Conservation (phyloP, 441 rosid species). For the Raphanus hybrid region DNA sequence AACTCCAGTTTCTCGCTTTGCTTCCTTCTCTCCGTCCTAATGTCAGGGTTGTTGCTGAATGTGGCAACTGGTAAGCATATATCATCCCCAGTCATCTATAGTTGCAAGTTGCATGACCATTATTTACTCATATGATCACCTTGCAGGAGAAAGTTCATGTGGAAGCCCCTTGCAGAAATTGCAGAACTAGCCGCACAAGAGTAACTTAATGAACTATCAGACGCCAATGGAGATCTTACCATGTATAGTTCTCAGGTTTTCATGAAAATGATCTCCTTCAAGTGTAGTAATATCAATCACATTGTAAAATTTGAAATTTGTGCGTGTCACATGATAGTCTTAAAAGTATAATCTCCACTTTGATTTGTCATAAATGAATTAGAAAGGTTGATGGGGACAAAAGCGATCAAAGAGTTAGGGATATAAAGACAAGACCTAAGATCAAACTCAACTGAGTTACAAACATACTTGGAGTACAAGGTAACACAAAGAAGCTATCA, state of each 20-base stretch:
- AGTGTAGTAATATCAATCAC: constrained; percentile 14
- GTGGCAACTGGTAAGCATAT: constrained; percentile 76
- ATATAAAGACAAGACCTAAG: too few species aligned
- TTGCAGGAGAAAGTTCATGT: constrained; percentile 81
- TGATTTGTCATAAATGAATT: neutral
- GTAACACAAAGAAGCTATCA: too few species aligned
- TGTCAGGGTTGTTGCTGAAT: constrained; percentile 83
- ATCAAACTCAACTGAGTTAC: too few species aligned
- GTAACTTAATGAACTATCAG: constrained; percentile 13
- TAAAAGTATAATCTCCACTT: neutral
- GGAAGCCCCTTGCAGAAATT: constrained; percentile 83
- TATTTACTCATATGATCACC: neutral
- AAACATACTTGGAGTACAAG: too few species aligned
- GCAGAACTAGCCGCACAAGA: constrained; percentile 58
- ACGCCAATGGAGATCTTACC: constrained; percentile 5
- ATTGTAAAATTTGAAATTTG: neutral
- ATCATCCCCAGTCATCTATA: neutral
- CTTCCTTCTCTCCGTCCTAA: constrained; percentile 85
- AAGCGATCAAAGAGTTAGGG: neutral
- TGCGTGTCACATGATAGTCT: neutral
- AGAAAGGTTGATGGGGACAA: neutral
- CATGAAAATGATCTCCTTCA: neutral
- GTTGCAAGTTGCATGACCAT: constrained; percentile 10
- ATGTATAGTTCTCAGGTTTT: constrained; percentile 27
- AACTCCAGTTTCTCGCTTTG: constrained; percentile 84